Evolutionary conservation across 176 grass and related monocot species (phyloP).

Genomic region (Cenchrus americanus): DNA sequence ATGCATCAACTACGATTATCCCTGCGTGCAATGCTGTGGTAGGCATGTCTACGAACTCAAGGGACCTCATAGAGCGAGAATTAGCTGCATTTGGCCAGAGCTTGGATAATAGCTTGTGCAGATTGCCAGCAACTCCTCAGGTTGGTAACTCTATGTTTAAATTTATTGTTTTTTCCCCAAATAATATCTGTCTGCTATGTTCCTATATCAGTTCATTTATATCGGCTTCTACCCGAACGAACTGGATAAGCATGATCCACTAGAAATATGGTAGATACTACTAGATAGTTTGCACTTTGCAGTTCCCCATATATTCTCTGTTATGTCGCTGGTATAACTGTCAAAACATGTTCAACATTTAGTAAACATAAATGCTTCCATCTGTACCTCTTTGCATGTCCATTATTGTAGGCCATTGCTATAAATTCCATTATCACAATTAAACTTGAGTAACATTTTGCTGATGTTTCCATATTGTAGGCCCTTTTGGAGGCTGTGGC

Average conservation of each 20-base stretch:
- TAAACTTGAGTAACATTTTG: background rate
- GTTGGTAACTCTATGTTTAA: slow-evolving; percentile 51
- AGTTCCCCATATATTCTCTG: background rate
- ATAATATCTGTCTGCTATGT: background rate
- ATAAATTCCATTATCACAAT: slow-evolving; percentile 9
- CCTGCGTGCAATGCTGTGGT: slow-evolving; percentile 83
- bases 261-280: slow-evolving; percentile 9
- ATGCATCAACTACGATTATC: slow-evolving; percentile 82
- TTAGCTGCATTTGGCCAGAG: slow-evolving; percentile 81
- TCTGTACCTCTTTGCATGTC: background rate
- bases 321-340: background rate
- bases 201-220: background rate
- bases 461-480: slow-evolving; percentile 44
- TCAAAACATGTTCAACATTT: slow-evolving; percentile 2
- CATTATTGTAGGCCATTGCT: background rate
- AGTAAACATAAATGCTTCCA: background rate
- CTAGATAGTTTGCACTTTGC: background rate
- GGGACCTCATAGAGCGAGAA: slow-evolving; percentile 93
- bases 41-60: slow-evolving; percentile 84
- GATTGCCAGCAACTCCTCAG: slow-evolving; percentile 87
- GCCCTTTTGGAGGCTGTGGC: slow-evolving; percentile 85
- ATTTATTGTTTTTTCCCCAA: background rate
- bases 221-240: background rate
- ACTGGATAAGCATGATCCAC: background rate
- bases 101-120: slow-evolving; percentile 91